A percentile compares a stretch with the other conserved stretches of the same genome.
These are phyloP conservation scores for Trypanosoma cruzi DNA, from an alignment of 208 protist species.

Conservation along the genomic window DNA sequence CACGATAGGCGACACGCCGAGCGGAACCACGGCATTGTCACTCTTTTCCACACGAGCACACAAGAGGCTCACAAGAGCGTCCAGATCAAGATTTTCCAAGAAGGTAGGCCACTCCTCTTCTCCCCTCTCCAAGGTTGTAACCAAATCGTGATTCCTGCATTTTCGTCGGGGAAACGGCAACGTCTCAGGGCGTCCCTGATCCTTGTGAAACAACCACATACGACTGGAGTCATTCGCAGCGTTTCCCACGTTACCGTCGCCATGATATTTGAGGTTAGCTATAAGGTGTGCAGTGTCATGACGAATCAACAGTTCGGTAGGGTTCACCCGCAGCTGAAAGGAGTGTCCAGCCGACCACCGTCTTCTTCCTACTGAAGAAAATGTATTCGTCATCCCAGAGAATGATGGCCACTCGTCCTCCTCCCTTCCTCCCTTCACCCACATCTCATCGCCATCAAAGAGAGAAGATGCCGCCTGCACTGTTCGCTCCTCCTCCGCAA, in stretches of 20 bases:
- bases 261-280: background rate
- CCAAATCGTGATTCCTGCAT: background rate
- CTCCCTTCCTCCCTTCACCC: no score
- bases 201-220: constrained; percentile 8
- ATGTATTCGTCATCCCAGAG: background rate
- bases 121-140: background rate
- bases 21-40: constrained; percentile 17
- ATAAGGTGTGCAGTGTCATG: constrained; percentile 19
- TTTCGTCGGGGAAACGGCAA: background rate
- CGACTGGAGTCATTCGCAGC: background rate
- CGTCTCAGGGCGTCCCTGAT: constrained; percentile 7
- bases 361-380: no score
- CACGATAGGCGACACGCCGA: constrained; percentile 11
- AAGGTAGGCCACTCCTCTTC: background rate
- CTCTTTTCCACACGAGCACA: constrained; percentile 10
- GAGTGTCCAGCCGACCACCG: constrained; percentile 19
- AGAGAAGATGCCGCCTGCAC: background rate
- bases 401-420: background rate
- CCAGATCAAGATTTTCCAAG: constrained; percentile 7
- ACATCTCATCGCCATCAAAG: constrained; percentile 8
- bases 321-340: constrained; percentile 12
- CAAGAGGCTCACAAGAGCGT: background rate
- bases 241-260: background rate
- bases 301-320: constrained; percentile 1
- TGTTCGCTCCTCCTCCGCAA: background rate